phyloP scores from a whole-genome alignment of 345 rosid species.

The Garcia nutans region DNA sequence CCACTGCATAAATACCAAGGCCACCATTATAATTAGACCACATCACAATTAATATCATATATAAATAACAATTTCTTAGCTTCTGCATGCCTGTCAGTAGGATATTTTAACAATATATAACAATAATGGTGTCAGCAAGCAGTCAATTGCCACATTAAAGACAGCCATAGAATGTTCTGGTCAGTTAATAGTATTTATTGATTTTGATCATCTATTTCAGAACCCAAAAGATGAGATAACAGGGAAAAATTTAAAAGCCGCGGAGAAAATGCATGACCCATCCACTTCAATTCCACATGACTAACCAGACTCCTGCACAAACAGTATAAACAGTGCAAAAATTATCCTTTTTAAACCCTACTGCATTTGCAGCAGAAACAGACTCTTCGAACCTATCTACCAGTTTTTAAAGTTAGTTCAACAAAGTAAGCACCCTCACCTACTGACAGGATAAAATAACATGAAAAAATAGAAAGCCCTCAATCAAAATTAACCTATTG shows the following conservation, averaged over 20 bases:
- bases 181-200: background rate
- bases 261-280: background rate
- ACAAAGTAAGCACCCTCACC: background rate
- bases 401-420: background rate
- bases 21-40: background rate
- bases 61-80: background rate
- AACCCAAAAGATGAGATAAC: background rate
- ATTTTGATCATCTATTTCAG: background rate
- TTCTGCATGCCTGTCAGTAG: background rate
- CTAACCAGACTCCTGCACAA: background rate
- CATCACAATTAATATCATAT: background rate
- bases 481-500: background rate
- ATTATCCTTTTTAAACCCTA: background rate
- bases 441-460: background rate
- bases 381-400: background rate
- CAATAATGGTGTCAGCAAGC: background rate
- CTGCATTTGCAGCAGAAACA: background rate
- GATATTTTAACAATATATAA: background rate
- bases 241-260: background rate
- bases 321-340: background rate
- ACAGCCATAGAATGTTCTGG: no score
- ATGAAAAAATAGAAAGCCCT: background rate
- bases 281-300: background rate
- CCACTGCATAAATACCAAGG: constrained; percentile 1
- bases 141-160: no score